Conservation (phyloP, 306 rosid species). For the Lathyrus aphaca region DNA sequence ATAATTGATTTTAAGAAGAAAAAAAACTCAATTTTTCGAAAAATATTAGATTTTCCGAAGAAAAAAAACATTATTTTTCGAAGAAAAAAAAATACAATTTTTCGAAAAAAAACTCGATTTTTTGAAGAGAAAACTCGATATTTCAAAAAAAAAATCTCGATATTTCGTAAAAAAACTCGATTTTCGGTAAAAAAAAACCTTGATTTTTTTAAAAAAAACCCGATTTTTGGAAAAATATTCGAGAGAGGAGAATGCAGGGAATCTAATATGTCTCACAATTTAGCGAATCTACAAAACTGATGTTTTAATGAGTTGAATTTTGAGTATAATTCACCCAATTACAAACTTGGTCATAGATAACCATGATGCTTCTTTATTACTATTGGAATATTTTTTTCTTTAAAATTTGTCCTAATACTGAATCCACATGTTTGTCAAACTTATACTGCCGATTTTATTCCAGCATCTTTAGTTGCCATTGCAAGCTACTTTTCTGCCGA, state of each 20-base stretch:
- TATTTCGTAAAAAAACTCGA: no score
- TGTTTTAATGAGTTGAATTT: neutral
- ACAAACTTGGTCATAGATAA: neutral
- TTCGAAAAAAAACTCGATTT: no score
- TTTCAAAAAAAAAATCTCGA: no score
- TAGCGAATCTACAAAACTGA: neutral
- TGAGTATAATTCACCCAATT: neutral
- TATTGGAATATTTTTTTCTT: constrained; percentile 8
- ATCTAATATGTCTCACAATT: neutral
- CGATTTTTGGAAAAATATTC: no score
- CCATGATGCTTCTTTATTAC: constrained; percentile 20
- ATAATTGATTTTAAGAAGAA: no score
- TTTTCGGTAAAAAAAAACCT: no score
- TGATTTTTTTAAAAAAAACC: no score
- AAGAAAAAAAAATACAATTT: no score
- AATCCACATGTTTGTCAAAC: constrained; percentile 4
- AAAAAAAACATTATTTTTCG: no score
- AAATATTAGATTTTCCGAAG: no score
- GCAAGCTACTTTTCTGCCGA: constrained; percentile 91
- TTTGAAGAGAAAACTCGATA: no score
- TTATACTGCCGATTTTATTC: constrained; percentile 71
- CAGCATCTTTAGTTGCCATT: constrained; percentile 85
- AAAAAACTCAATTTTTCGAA: no score
- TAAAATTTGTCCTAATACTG: constrained; percentile 5
- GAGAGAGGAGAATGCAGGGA: neutral